Conservation (phyloP, 192 early-diverging fungal genomes). For the Neocallimastix lanati region DNA sequence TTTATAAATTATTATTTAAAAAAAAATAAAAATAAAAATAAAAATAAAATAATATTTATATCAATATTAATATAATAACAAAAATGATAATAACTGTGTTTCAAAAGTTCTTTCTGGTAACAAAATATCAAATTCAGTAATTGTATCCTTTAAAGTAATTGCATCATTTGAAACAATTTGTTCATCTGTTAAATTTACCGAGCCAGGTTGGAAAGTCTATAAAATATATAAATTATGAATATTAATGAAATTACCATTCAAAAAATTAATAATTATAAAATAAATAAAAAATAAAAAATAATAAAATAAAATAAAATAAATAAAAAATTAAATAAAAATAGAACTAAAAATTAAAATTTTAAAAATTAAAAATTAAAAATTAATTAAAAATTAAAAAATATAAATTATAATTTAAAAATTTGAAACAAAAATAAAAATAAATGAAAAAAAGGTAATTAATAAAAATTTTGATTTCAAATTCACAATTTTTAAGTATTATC, state of each 20-base stretch:
- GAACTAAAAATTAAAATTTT: too few relatives aligned
- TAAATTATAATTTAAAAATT: too few relatives aligned
- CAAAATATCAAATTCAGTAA: conserved; percentile 84
- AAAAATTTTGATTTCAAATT: too few relatives aligned
- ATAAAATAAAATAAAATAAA: neutral
- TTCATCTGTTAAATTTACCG: conserved; percentile 68
- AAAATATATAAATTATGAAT: neutral
- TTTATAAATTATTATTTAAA: too few relatives aligned
- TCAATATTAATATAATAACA: neutral
- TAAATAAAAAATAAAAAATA: neutral
- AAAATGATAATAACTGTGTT: neutral
- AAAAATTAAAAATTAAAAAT: too few relatives aligned
- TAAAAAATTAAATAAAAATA: neutral
- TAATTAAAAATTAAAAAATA: too few relatives aligned
- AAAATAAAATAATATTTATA: too few relatives aligned
- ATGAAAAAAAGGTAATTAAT: too few relatives aligned
- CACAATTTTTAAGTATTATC: neutral
- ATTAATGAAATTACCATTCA: neutral
- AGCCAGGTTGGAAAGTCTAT: conserved; percentile 58
- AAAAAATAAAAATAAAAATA: too few relatives aligned
- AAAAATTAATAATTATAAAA: neutral
- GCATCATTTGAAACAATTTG: conserved; percentile 50
- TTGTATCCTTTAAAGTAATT: conserved; percentile 71
- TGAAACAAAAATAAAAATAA: too few relatives aligned
- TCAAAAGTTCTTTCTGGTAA: conserved; percentile 32